Base-by-base conservation (phyloP, 2,329 filamentous ascomycete genomes). In the Pseudocercospora macadamiae region DNA sequence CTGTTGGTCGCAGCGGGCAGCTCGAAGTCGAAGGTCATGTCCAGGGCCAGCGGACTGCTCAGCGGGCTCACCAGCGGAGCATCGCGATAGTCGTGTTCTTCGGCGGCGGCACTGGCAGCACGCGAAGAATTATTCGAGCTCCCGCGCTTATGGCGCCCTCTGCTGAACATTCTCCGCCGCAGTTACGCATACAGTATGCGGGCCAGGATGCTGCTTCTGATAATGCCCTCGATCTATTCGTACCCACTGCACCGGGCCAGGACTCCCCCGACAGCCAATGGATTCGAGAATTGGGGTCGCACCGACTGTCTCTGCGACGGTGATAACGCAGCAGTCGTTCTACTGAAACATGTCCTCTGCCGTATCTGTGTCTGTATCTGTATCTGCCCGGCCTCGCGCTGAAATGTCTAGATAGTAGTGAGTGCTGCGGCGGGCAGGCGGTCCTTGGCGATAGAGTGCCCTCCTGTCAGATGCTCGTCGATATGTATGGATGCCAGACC, bases 11-110 rank as follows among this genome's bases (percentile, higher is more conserved):
- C n/a, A n/a, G n/a, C 48, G 34, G 45, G 60, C 36, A 69, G 66
- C 59, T 69, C 68, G 53, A 70, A 70, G 54, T 70, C 65, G 59
- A 70, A 70, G 54, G 68, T 70, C 64, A 68, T 67, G 53, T 47
- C 42, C 42, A 47, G 23, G 42, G 42, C 42, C 2, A 32, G 28
- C 28, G 42, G 19, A 23, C 42, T 47, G 42, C 63, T 63, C 51
- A 70, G 49, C n/a, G 68, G 66, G 47, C 66, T 69, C 52, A 68
- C 62, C 16, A 64, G 60, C 53, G 66, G 66, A 18, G 23, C 36
- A 48, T 47, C 34, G 21, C 39, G 36, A 26, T 47, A 28, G n/a
- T 53, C 47, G 36, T 45, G 10, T 37, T 47, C 36, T 21, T 53
- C 47, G 25, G 39, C 55, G 48, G 55, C 12, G 19, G 48, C 37